Evolutionary conservation across 2,329 filamentous ascomycete species (phyloP), one percentile per base, ranked within the genome.

Genomic region (Ophiostoma tasmaniense): DNA sequence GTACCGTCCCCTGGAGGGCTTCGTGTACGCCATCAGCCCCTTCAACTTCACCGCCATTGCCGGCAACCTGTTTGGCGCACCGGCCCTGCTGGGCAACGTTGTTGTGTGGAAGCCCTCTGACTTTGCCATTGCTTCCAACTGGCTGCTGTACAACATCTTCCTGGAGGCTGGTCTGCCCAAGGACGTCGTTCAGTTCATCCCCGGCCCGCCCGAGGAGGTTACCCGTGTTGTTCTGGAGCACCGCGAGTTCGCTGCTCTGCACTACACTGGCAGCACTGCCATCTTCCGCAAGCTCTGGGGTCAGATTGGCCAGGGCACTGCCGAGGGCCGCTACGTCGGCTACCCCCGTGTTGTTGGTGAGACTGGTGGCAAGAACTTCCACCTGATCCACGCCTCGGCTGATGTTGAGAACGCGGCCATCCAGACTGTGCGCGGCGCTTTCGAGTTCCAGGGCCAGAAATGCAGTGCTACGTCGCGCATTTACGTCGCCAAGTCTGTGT

Each of bases 41-140:
- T 98, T 97, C 85, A 98, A 98, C 83, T 98, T 98, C 81, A 97
- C 93, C 28, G 93, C 93, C 72, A 96, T 98, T 74, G 93, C 89
- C 13, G 94, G 90, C 69, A 97, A 97, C 80, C 83, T 98, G 59
- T 87, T 90, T 20, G 90, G 87, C 65, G 89, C 91, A 0, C 93
- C 94, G 17, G 93, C 92, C 0, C 81, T 97, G 68, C 89, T 97
- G 83, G 93, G 93, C 70, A 98, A 98, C 78, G 94, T 97, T 1
- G 92, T 97, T 4, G 81, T 98, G 64, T 98, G 93, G 93, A 98
- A 98, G 84, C 93, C 93, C n/a, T 95, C 91, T 17, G 92, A 94
- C 74, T 89, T 84, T 20, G 91, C 93, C 50, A 90, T 97, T 72
- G 90, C 90, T n/a, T 93, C 91, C 72, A 96, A 93, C 82, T 96